Evolutionary conservation across 1,284 basidiomycete species (phyloP).

Genomic region (Moesziomyces globuligerus): DNA sequence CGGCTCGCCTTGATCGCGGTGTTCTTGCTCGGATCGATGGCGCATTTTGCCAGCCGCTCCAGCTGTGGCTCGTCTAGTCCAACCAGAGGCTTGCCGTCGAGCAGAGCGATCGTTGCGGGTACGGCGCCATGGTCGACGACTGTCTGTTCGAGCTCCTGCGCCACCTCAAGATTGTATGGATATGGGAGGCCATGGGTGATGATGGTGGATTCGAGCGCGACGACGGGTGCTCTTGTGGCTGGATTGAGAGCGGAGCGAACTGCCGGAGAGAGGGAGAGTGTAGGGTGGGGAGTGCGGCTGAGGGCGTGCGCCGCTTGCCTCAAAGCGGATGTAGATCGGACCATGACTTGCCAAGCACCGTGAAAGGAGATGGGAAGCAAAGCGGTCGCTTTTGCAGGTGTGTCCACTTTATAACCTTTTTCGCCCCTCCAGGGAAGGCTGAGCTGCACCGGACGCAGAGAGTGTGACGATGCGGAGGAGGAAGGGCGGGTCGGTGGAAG

Average conservation of each 20-base stretch:
- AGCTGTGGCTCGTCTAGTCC: slow-evolving; percentile 79
- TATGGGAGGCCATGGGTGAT: slow-evolving; percentile 80
- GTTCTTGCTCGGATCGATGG: slow-evolving; percentile 47
- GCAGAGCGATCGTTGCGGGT: slow-evolving; percentile 90
- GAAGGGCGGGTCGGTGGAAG: background rate
- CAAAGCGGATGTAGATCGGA: slow-evolving; percentile 28
- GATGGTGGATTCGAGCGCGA: slow-evolving; percentile 79
- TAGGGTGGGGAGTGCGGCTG: slow-evolving; percentile 27
- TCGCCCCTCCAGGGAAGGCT: too few relatives aligned
- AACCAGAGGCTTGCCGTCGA: slow-evolving; percentile 85
- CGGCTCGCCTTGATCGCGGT: slow-evolving; percentile 80
- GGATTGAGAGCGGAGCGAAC: slow-evolving; percentile 27
- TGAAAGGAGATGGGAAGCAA: background rate
- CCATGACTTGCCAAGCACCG: slow-evolving; percentile 10
- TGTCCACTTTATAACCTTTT: too few relatives aligned
- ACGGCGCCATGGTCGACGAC: slow-evolving; percentile 80
- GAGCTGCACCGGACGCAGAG: too few relatives aligned
- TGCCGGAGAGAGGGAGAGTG: slow-evolving; percentile 18
- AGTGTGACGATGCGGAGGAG: too few relatives aligned
- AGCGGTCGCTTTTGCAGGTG: background rate
- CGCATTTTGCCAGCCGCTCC: slow-evolving; percentile 75
- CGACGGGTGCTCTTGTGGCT: slow-evolving; percentile 65
- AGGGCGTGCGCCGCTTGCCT: slow-evolving; percentile 33
- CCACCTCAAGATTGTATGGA: slow-evolving; percentile 80
- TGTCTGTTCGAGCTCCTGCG: slow-evolving; percentile 78